Conservation (phyloP, 371 early-diverging fungal genomes). For the Mortierella sp. region DNA sequence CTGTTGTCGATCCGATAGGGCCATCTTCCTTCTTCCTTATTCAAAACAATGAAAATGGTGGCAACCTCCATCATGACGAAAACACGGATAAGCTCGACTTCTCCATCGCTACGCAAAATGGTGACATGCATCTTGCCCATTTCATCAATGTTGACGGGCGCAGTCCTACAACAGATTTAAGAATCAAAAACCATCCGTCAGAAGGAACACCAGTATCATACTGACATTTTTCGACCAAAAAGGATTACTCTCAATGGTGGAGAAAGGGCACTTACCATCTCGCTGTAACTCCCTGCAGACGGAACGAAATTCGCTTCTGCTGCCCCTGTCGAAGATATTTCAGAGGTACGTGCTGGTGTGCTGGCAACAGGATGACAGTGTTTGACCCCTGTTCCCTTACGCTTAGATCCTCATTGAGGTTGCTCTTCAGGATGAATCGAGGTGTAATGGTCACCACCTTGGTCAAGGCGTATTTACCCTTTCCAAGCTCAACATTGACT, state of each 20-base stretch:
- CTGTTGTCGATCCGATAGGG: conserved; percentile 91
- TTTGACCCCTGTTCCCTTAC: conserved; percentile 78
- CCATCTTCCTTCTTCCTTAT: conserved; percentile 86
- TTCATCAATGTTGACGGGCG: conserved; percentile 88
- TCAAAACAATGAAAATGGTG: conserved; percentile 87
- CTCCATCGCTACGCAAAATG: conserved; percentile 62
- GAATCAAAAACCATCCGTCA: background rate
- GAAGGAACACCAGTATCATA: too few relatives aligned
- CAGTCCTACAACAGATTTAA: conserved; percentile 66
- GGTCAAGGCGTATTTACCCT: conserved; percentile 73
- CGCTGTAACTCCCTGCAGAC: conserved; percentile 75
- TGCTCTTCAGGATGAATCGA: conserved; percentile 91
- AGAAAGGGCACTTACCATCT: conserved; percentile 69
- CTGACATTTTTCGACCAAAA: background rate
- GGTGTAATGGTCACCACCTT: conserved; percentile 93
- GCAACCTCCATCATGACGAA: conserved; percentile 87
- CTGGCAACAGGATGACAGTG: conserved; percentile 58
- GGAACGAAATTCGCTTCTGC: conserved; percentile 75
- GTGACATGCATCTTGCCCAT: conserved; percentile 88
- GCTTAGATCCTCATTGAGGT: conserved; percentile 72
- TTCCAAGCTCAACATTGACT: conserved; percentile 83
- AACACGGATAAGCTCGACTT: conserved; percentile 78
- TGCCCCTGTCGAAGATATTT: conserved; percentile 71
- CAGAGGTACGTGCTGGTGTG: conserved; percentile 74
- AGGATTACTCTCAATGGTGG: too few relatives aligned